These are phyloP conservation scores for Calonectria hawksworthii DNA, from an alignment of 2,329 filamentous ascomycete genomes.

Conservation along the genomic window DNA sequence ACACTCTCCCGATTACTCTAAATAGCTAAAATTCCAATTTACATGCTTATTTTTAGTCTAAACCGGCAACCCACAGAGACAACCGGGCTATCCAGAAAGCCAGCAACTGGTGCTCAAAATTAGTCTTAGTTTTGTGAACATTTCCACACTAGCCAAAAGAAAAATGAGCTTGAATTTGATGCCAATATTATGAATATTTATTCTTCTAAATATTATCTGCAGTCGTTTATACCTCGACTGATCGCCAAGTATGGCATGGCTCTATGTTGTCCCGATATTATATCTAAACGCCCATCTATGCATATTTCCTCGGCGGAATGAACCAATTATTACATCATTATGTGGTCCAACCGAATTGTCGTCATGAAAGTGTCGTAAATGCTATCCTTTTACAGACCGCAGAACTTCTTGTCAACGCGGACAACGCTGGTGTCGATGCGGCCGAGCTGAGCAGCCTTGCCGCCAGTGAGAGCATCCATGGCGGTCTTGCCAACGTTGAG, in stretches of 20 bases:
- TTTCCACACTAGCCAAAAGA: too few species aligned
- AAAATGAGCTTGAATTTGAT: too few species aligned
- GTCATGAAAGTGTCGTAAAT: background rate
- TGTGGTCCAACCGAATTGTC: background rate
- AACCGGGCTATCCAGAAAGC: too few species aligned
- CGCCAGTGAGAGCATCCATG: conserved; percentile 68
- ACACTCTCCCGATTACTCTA: too few species aligned
- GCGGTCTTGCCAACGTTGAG: conserved; percentile 70
- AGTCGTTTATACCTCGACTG: background rate
- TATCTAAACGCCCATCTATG: background rate
- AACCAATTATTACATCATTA: background rate
- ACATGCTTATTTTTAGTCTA: too few species aligned
- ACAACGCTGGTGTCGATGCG: conserved; percentile 66
- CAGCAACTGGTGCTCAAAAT: background rate
- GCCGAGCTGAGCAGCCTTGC: conserved; percentile 64
- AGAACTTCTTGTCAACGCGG: conserved; percentile 51
- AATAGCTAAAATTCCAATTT: too few species aligned
- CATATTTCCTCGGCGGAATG: background rate
- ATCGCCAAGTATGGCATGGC: background rate
- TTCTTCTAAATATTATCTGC: background rate
- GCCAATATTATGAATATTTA: background rate
- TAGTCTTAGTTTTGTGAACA: too few species aligned
- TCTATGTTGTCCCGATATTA: background rate
- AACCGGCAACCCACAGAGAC: too few species aligned
- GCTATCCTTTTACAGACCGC: conserved; percentile 52